These are phyloP conservation scores for Leptodermis oblonga DNA, from an alignment of 257 asterid species.

Conservation along the genomic window DNA sequence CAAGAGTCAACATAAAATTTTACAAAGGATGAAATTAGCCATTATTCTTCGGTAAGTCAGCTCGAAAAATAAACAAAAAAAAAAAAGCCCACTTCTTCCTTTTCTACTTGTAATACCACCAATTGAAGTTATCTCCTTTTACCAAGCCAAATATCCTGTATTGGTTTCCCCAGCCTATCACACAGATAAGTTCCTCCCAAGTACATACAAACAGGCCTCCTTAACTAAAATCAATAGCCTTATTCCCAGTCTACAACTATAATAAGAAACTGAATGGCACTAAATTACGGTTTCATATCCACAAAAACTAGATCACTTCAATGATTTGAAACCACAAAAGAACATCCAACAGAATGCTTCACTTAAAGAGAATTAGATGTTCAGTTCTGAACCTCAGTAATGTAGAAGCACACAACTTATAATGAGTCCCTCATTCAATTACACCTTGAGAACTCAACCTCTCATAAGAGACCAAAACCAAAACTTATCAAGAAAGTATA, in stretches of 20 bases:
- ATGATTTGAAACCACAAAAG: background rate
- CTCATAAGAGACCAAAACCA: background rate
- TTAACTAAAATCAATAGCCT: background rate
- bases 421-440: background rate
- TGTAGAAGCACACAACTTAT: background rate
- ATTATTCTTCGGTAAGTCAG: background rate
- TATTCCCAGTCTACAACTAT: background rate
- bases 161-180: background rate
- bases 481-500: background rate
- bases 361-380: background rate
- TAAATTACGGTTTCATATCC: background rate
- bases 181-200: background rate
- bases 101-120: background rate
- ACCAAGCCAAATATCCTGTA: too few relatives aligned
- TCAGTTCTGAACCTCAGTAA: background rate
- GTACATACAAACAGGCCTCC: background rate
- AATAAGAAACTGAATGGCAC: constrained; percentile 6
- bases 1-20: background rate
- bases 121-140: background rate
- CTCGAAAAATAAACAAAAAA: background rate
- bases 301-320: background rate
- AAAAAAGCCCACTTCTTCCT: constrained; percentile 2
- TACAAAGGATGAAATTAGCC: background rate
- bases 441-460: background rate
- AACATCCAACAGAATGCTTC: background rate